Percentiles rank a stretch among this genome's conserved stretches.
phyloP scores from a whole-genome alignment of 2,329 filamentous ascomycete genomes.

The Ilyonectria mors-panacis region DNA sequence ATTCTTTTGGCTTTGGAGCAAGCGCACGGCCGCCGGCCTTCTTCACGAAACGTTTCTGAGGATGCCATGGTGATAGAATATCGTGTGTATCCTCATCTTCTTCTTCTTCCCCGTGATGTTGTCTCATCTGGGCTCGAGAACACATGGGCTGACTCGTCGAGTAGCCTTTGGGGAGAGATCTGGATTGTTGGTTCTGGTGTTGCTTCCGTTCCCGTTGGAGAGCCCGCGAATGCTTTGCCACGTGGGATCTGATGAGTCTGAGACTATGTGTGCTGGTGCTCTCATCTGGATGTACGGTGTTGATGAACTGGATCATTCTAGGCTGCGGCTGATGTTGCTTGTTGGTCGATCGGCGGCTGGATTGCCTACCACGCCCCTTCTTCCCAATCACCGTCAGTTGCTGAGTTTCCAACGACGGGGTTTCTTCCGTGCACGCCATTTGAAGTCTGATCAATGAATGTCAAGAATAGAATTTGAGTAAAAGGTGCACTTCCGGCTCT shows the following conservation, averaged over 20 bases:
- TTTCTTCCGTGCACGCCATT: neutral
- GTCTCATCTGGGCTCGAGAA: neutral
- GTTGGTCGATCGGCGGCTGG: neutral
- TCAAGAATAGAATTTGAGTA: neutral
- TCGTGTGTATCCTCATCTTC: neutral
- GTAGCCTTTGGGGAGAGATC: neutral
- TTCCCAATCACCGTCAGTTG: neutral
- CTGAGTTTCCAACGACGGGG: neutral
- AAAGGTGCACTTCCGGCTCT: neutral
- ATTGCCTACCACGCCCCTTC: neutral
- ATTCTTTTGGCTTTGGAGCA: neutral
- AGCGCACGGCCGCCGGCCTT: neutral
- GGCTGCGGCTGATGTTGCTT: neutral
- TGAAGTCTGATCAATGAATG: neutral
- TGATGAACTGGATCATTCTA: constrained; percentile 20
- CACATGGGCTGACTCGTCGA: neutral
- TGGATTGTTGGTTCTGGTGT: neutral
- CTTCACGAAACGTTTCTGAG: too few relatives aligned
- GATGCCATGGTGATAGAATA: too few relatives aligned
- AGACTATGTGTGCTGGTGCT: constrained; percentile 5
- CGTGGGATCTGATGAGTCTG: constrained; percentile 19
- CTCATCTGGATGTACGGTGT: constrained; percentile 15
- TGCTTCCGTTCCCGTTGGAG: neutral
- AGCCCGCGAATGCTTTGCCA: constrained; percentile 12
- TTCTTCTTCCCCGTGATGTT: neutral